Evolutionary conservation across 495 filamentous ascomycete species (phyloP), one percentile per base, ranked within the genome.

Genomic region (Hypoxylon subgilvum): DNA sequence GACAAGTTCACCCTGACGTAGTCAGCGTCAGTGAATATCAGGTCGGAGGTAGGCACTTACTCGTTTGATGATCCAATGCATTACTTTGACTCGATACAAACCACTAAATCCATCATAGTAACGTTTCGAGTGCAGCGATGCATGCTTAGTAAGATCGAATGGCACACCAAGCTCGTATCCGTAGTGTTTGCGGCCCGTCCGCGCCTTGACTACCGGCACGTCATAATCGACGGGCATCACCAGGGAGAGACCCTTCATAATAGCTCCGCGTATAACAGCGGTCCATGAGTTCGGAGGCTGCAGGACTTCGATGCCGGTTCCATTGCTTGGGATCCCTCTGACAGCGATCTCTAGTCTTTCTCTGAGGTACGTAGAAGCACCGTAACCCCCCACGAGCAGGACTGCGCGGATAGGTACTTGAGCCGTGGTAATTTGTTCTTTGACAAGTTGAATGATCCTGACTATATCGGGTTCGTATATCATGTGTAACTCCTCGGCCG

Each of bases 361-460:
- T 53, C 80, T 83, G 42, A 90, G 77, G 66, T 88, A 89, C 57
- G 80, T 82, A 16, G 81, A 86, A 30, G 81, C 77, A n/a, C 87
- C 87, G 52, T 89, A 87, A 0, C 88, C 88, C 2, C 87, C 87
- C 12, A 90, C 88, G 0, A 90, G 77, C n/a, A 89, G 72, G 25
- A 90, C 84, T 2, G 83, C 80, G 58, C 79, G 69, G 8, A 74
- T 71, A 1, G 71, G 74, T 32, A 65, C 50, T 16, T 75, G 67
- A 30, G 81, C 77, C 6, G 68, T 67, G 0, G 67, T 46, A 5
- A 85, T 79, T 61, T 89, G 87, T 2, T 82, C 75, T 36, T 79
- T 73, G 17, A 90, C 81, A 1, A 89, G 72, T 17, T 76, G 69
- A 32, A 87, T 73, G 9, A 89, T 81, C 27, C 85, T 73, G 13